These are phyloP conservation scores for Cinnamomum chago DNA, from an alignment of 164 flowering plant genomes.

Conservation along the genomic window DNA sequence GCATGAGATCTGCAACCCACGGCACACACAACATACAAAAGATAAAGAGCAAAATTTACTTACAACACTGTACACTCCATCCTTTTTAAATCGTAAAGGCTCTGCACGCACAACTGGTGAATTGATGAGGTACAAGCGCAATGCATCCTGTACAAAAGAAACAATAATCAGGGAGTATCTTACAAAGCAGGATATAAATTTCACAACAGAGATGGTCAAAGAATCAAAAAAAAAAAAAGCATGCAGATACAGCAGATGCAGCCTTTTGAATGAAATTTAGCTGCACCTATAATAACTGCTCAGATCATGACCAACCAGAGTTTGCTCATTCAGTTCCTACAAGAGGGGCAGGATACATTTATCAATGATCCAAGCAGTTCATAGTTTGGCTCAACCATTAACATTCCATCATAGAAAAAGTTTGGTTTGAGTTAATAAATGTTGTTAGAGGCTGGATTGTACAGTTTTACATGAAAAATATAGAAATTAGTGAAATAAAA, in stretches of 20 bases:
- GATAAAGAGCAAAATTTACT: slow-evolving; percentile 21
- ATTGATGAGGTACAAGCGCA: slow-evolving; percentile 84
- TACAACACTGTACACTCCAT: slow-evolving; percentile 93
- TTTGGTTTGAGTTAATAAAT: too few relatives aligned
- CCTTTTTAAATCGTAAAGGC: slow-evolving; percentile 80
- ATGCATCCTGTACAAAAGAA: slow-evolving; percentile 60
- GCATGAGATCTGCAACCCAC: background rate
- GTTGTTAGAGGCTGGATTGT: too few relatives aligned
- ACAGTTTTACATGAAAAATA: too few relatives aligned
- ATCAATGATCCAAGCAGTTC: too few relatives aligned
- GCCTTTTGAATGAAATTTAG: background rate
- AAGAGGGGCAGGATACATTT: too few relatives aligned
- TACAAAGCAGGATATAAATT: background rate
- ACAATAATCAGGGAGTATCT: background rate
- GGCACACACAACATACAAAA: background rate
- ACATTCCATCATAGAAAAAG: too few relatives aligned
- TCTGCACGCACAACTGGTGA: slow-evolving; percentile 99
- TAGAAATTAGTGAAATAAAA: too few relatives aligned
- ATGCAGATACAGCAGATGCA: background rate
- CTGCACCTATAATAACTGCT: background rate
- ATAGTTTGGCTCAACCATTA: too few relatives aligned
- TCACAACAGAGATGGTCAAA: background rate
- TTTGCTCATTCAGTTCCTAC: too few relatives aligned
- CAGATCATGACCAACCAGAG: too few relatives aligned
- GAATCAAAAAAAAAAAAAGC: background rate